Conservation (phyloP, 352 stramenopile genomes). For the Phytophthora idaei region DNA sequence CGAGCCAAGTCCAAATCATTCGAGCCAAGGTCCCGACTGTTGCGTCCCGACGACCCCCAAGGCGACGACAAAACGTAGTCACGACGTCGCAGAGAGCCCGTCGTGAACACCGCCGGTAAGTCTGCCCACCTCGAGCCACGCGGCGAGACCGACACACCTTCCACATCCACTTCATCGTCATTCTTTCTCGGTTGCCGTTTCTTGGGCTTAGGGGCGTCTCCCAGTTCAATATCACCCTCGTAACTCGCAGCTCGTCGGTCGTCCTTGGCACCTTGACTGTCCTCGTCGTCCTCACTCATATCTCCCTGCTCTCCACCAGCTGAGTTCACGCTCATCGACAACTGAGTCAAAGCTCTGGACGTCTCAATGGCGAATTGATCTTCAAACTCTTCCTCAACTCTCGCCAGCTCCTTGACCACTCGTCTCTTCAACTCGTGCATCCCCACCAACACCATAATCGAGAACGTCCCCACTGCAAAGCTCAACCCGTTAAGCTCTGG, state of each 20-base stretch:
- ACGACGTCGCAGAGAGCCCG: conserved; percentile 39
- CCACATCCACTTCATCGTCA: conserved; percentile 12
- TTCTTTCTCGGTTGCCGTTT: conserved; percentile 26
- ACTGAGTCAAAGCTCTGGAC: conserved; percentile 35
- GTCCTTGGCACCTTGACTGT: conserved; percentile 28
- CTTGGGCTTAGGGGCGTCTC: conserved; percentile 19
- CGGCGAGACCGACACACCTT: conserved; percentile 33
- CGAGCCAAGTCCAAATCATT: conserved; percentile 40
- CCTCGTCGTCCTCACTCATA: conserved; percentile 32
- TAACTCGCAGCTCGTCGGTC: conserved; percentile 15
- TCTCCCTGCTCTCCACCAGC: conserved; percentile 24
- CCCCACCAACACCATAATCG: conserved; percentile 51
- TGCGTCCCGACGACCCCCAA: conserved; percentile 32
- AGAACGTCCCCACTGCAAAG: conserved; percentile 52
- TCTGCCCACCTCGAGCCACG: conserved; percentile 43
- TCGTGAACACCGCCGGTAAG: conserved; percentile 43
- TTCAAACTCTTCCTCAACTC: conserved; percentile 45
- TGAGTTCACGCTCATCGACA: conserved; percentile 34
- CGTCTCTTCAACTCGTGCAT: conserved; percentile 45
- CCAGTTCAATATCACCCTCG: conserved; percentile 22
- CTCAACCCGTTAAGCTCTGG: conserved; percentile 58
- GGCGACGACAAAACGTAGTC: conserved; percentile 58
- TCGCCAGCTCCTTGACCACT: conserved; percentile 46
- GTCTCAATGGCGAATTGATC: conserved; percentile 56
- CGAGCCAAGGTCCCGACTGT: conserved; percentile 29